These are phyloP conservation scores for Naganishia vaughanmartiniae DNA, from an alignment of 768 basidiomycete genomes.

Conservation along the genomic window DNA sequence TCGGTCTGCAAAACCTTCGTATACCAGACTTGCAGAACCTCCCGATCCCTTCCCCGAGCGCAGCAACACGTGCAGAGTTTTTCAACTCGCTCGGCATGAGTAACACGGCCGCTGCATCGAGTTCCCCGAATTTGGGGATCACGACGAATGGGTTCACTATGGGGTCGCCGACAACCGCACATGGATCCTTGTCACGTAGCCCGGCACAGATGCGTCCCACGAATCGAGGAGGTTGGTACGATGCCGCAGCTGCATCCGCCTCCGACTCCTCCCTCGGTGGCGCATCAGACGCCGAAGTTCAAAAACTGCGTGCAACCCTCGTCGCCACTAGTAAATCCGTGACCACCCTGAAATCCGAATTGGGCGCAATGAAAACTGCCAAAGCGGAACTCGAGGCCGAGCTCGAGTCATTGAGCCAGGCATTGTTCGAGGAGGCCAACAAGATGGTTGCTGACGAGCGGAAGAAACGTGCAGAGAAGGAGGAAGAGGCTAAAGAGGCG, in stretches of 20 bases:
- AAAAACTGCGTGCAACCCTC: conserved; percentile 22
- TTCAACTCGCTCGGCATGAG: conserved; percentile 25
- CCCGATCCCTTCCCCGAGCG: conserved; percentile 57
- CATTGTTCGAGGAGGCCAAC: conserved; percentile 53
- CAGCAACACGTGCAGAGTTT: conserved; percentile 10
- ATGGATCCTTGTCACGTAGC: background rate
- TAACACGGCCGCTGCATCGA: conserved; percentile 7
- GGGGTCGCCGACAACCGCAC: background rate
- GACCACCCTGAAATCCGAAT: conserved; percentile 36
- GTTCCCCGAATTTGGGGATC: conserved; percentile 18
- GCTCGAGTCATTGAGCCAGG: conserved; percentile 48
- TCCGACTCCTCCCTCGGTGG: background rate
- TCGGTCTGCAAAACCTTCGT: conserved; percentile 24
- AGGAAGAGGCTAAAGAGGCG: conserved; percentile 47
- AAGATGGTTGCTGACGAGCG: conserved; percentile 53
- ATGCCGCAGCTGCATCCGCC: conserved; percentile 18
- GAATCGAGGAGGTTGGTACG: conserved; percentile 10
- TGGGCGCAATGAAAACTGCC: conserved; percentile 46
- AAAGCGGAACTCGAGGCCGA: conserved; percentile 52
- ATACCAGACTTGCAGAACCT: conserved; percentile 40
- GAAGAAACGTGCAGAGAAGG: conserved; percentile 41
- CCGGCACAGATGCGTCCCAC: conserved; percentile 3
- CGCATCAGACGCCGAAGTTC: conserved; percentile 23
- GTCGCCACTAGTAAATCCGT: conserved; percentile 17
- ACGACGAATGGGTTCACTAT: conserved; percentile 3